Conservation (phyloP, 352 stramenopile species). For the Pythium volutum region DNA sequence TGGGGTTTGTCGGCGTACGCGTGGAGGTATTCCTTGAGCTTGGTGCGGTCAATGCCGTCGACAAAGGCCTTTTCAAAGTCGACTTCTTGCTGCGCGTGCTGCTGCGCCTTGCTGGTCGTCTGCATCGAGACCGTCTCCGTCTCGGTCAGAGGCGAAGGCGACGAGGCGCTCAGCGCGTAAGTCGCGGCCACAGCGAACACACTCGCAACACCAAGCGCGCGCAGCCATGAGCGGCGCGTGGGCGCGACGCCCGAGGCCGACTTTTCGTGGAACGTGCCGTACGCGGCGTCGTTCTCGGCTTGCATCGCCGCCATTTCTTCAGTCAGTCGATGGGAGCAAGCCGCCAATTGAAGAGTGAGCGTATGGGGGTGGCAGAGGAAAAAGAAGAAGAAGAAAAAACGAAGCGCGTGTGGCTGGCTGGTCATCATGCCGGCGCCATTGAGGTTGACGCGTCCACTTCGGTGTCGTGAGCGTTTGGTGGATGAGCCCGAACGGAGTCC, state of each 20-base stretch:
- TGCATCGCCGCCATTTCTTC: neutral
- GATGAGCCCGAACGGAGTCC: neutral
- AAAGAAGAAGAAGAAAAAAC: neutral
- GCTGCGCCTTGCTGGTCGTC: no score
- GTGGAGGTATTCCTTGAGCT: constrained; percentile 33
- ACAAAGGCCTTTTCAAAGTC: constrained; percentile 30
- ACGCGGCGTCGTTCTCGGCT: neutral
- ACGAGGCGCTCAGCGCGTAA: neutral
- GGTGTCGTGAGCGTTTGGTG: neutral
- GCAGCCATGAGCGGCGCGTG: neutral
- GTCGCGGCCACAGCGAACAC: neutral
- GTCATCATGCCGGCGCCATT: no score
- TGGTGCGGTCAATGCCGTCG: constrained; percentile 23
- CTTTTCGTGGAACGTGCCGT: constrained; percentile 6
- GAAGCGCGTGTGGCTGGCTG: neutral
- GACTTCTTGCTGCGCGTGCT: no score
- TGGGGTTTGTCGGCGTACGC: constrained; percentile 32
- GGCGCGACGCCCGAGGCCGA: neutral
- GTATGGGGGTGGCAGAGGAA: neutral
- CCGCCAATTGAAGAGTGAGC: neutral
- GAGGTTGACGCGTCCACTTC: neutral
- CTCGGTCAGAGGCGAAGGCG: constrained; percentile 1
- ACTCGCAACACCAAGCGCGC: neutral
- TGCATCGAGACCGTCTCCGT: constrained; percentile 6
- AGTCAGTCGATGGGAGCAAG: neutral